Base-by-base conservation (phyloP, 306 rosid genomes). In the Potentilla sterilis region DNA sequence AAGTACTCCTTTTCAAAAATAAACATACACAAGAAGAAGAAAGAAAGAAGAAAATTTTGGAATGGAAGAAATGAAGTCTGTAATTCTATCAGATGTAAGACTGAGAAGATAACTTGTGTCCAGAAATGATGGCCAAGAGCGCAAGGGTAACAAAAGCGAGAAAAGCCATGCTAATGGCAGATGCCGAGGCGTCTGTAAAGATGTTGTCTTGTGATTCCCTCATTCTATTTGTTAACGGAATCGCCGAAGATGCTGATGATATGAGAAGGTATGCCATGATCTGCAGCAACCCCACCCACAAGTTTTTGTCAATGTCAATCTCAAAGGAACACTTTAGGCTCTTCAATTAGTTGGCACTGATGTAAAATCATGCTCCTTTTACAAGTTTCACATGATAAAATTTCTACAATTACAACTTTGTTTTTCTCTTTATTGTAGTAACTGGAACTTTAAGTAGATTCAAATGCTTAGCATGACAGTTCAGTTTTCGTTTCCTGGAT, bases 241-340 rank as follows among this genome's bases (percentile, higher is more conserved):
- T 67, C 0, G 93, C 96, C 0, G 97, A 55, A 28, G 98, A 95
- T 4, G 92, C 86, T 6, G 97, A 74, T 54, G 98, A 95, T 62
- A 95, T 81, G 86, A 90, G 62, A 24, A 95, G 80, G 79, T 90
- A 92, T 5, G 98, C 92, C 82, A 84, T 82, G 21, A 92, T 80
- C 98, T 95, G 88, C 79, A 80, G 68, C 19, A 75, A 54, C 43
- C 35, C 32, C 41, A 46, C 67, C 41, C 2, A 28, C 69, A 80
- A 49, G 15, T n/a, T 18, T 24, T 70, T 46, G 74, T 24, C 38
- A 51, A 22, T 22, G 4, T 16, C 43, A 7, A 6, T 37, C 69
- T 32, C 24, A 37, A 18, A 37, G 24, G 6, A 12, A 3, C 55
- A 41, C 12, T 21, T 34, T 51, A n/a, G n/a, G n/a, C n/a, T 14